Base-by-base conservation (phyloP, 1,139 yeast species). In the Sugiyamaella pinicola region DNA sequence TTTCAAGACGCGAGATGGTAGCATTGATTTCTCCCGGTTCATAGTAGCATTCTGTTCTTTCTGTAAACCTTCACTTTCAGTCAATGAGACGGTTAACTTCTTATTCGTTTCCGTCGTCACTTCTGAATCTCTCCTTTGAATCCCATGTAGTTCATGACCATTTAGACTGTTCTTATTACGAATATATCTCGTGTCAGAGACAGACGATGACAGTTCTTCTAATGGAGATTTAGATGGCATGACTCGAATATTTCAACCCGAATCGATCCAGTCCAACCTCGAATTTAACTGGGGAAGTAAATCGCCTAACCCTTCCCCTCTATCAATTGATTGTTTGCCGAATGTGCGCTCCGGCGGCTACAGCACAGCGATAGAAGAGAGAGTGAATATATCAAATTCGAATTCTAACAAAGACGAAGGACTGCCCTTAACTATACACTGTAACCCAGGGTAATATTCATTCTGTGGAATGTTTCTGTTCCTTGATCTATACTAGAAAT, bases 141-240 rank as follows among this genome's bases (percentile, higher is more conserved):
- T 18, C 12, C 19, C 7, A 13, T 35, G 19, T 35, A 8, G 7
- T 9, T 6, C 26, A 15, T 38, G 47, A 7, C 49, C 49, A 38
- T 46, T 46, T 34, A 38, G n/a, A 13, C 37, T 35, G 17, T 28
- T 24, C 2, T 18, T 5, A 12, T 42, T 42, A 17, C n/a, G n/a
- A n/a, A n/a, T n/a, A n/a, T n/a, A n/a, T n/a, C n/a, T n/a, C n/a
- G 15, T 22, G 13, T 42, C 21, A 17, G 37, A 31, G 46, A 29
- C 28, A 31, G 34, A 26, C 4, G 43, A 24, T 24, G 35, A 26
- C 9, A 17, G 9, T 29, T 35, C 37, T 8, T 46, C 43, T 28
- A 46, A 24, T 13, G 49, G 37, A 26, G 38, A 17, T 12, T 38
- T 41, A 26, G 49, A 26, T 15, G 49, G 49, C 49, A 46, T 46